Conservation (phyloP, 768 basidiomycete genomes). For the Xanthoconium stramineum region DNA sequence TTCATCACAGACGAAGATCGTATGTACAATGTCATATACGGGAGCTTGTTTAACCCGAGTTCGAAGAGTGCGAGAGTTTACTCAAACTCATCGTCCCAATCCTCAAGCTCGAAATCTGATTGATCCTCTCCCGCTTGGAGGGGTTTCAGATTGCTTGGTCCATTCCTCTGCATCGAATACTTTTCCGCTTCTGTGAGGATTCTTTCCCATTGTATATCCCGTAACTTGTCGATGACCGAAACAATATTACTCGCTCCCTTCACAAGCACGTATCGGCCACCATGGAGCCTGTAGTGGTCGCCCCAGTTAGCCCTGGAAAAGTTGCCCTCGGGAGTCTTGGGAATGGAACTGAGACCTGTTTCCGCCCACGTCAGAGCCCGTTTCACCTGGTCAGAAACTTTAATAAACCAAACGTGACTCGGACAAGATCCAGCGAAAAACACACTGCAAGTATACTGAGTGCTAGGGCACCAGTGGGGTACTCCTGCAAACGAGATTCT, state of each 20-base stretch:
- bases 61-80: neutral
- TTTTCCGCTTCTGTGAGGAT: neutral
- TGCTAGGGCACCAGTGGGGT: neutral
- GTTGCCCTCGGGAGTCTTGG: neutral
- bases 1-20: neutral
- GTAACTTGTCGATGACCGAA: neutral
- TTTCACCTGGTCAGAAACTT: neutral
- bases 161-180: neutral
- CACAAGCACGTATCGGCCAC: neutral
- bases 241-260: neutral
- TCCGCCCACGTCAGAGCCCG: neutral
- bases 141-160: neutral
- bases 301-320: conserved; percentile 2
- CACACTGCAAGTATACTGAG: conserved; percentile 1
- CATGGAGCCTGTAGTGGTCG: neutral
- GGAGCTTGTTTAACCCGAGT: neutral
- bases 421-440: no score
- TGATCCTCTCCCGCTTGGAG: neutral
- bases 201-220: neutral
- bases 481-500: neutral
- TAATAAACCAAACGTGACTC: no score
- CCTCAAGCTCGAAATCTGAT: conserved; percentile 2
- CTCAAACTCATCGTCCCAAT: conserved; percentile 2
- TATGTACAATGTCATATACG: neutral
- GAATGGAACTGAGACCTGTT: neutral